Evolutionary conservation across 768 basidiomycete genomes (phyloP).

Genomic region (Suillus lakei): DNA sequence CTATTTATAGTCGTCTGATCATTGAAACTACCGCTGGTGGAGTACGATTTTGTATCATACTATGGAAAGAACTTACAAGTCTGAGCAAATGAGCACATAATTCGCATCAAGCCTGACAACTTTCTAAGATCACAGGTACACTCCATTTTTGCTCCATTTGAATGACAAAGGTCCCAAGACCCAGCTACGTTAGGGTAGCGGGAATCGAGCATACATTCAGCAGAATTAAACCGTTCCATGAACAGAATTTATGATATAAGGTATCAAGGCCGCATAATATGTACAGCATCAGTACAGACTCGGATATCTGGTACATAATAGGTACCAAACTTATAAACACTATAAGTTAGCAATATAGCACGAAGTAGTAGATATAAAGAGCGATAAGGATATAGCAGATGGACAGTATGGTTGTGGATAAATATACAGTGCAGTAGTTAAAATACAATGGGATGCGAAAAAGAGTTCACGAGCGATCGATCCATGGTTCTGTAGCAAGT

Average conservation of each 20-base stretch:
- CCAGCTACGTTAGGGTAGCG: no score
- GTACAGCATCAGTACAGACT: background rate
- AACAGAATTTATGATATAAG: background rate
- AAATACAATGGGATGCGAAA: background rate
- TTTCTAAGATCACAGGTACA: no score
- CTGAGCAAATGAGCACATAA: background rate
- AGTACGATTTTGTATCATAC: no score
- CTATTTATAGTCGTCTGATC: no score
- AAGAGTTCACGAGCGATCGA: slow-evolving; percentile 29
- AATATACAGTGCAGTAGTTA: background rate
- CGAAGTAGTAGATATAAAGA: background rate
- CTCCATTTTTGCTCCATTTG: no score
- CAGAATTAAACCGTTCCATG: background rate
- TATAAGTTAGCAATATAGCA: background rate
- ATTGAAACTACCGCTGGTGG: no score
- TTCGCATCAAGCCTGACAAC: background rate
- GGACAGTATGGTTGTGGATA: background rate
- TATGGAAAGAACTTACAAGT: no score
- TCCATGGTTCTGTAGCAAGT: slow-evolving; percentile 65
- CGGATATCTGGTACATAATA: background rate
- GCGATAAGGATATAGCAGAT: slow-evolving; percentile 2
- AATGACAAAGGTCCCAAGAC: no score
- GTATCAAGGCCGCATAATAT: background rate
- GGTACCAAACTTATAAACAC: background rate
- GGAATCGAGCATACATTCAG: no score